Evolutionary conservation across 139 green algal species (phyloP).

Genomic region (Pedinophyceae sp.): DNA sequence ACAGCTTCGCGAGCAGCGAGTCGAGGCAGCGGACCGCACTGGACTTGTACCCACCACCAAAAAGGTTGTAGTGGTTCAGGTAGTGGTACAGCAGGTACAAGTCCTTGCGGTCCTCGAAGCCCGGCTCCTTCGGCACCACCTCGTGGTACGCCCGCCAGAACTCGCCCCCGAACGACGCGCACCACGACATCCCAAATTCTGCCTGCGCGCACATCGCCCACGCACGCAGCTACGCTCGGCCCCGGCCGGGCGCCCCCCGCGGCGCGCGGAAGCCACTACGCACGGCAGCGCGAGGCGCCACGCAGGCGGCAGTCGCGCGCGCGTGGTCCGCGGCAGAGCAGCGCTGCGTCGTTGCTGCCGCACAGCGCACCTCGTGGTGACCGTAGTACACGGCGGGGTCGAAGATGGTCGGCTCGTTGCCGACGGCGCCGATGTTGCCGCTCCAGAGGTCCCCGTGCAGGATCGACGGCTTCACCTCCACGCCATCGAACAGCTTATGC

Average conservation of each 20-base stretch:
- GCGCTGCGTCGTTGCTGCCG: too few species aligned
- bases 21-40: too few species aligned
- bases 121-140: slow-evolving; percentile 45
- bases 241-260: too few species aligned
- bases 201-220: too few species aligned
- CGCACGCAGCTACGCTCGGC: too few species aligned
- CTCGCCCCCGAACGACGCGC: slow-evolving; percentile 29
- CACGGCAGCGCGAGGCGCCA: too few species aligned
- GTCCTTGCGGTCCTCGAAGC: slow-evolving; percentile 51
- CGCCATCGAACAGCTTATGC: slow-evolving; percentile 55
- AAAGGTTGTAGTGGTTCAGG: slow-evolving; percentile 87
- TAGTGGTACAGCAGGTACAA: slow-evolving; percentile 87
- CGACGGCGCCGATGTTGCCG: slow-evolving; percentile 73
- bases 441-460: slow-evolving; percentile 94
- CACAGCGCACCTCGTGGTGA: too few species aligned
- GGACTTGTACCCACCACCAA: slow-evolving; percentile 46
- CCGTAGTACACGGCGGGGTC: slow-evolving; percentile 80
- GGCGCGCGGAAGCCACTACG: too few species aligned
- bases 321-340: too few species aligned
- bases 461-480: slow-evolving; percentile 50
- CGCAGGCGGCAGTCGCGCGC: too few species aligned
- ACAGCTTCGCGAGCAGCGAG: too few species aligned
- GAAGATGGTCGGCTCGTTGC: slow-evolving; percentile 58
- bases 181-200: slow-evolving; percentile 93
- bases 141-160: slow-evolving; percentile 48